These are phyloP conservation scores for Liriodendron chinense DNA, from an alignment of 164 flowering plant species.

Conservation along the genomic window DNA sequence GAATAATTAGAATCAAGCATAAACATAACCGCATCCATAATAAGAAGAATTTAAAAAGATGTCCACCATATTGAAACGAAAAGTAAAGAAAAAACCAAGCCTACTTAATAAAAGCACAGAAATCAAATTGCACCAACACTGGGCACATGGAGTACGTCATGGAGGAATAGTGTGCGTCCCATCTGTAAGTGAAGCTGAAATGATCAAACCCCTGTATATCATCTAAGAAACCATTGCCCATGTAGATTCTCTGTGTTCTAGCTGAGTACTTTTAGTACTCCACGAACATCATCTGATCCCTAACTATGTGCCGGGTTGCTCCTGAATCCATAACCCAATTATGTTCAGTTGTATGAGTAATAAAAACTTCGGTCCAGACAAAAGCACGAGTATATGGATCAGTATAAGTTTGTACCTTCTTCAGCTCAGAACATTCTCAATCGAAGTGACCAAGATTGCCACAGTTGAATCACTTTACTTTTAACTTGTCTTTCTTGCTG, in stretches of 20 bases:
- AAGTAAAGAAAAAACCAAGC: background rate
- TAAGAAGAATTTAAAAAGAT: no score
- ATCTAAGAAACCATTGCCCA: background rate
- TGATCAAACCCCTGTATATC: slow-evolving; percentile 3
- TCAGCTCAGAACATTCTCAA: no score
- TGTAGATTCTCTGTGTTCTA: background rate
- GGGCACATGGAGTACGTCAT: slow-evolving; percentile 12
- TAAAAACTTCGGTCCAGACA: background rate
- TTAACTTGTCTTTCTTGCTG: slow-evolving; percentile 4
- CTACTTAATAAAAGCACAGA: background rate
- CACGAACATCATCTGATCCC: background rate
- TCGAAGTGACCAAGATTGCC: no score
- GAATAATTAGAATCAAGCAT: no score
- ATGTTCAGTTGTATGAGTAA: no score
- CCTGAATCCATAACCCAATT: no score
- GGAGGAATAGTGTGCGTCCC: background rate
- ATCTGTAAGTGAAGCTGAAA: no score
- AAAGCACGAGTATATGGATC: background rate
- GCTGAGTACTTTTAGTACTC: background rate
- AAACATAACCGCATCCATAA: no score
- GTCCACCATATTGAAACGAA: background rate
- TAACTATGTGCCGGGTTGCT: no score
- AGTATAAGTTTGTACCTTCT: slow-evolving; percentile 3
- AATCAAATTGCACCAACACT: background rate
- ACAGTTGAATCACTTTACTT: no score